These are phyloP conservation scores for Neonectria hederae DNA, from an alignment of 2,329 filamentous ascomycete species.

Conservation along the genomic window DNA sequence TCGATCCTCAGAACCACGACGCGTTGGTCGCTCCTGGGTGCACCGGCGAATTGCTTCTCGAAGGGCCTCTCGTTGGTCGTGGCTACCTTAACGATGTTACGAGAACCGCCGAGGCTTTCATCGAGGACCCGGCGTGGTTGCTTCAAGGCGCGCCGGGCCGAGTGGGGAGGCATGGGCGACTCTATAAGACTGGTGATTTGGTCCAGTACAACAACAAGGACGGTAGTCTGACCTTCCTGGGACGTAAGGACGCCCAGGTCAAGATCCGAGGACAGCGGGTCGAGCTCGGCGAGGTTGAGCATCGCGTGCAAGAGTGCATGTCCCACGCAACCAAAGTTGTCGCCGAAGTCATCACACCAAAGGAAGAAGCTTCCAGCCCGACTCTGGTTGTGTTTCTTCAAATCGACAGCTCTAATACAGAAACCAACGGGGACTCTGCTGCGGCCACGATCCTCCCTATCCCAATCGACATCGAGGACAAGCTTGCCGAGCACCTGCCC, in stretches of 20 bases:
- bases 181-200: conserved; percentile 29
- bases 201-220: conserved; percentile 40
- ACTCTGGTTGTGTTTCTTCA: conserved; percentile 6
- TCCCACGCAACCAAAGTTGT: conserved; percentile 15
- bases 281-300: conserved; percentile 52
- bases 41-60: conserved; percentile 42
- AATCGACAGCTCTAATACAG: not conserved
- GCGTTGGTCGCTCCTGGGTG: conserved; percentile 32
- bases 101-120: conserved; percentile 41
- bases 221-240: conserved; percentile 51
- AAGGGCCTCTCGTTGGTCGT: conserved; percentile 37
- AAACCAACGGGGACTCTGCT: not conserved
- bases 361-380: conserved; percentile 1
- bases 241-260: conserved; percentile 62
- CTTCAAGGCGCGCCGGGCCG: conserved; percentile 29
- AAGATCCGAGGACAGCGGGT: conserved; percentile 65
- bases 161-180: conserved; percentile 17
- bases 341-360: conserved; percentile 19
- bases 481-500: conserved; percentile 19
- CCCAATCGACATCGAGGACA: not conserved
- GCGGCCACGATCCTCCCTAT: not conserved
- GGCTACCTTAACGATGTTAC: conserved; percentile 37
- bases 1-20: conserved; percentile 27
- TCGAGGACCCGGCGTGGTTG: conserved; percentile 45
- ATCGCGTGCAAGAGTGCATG: conserved; percentile 1